These are phyloP conservation scores for Mucor plumbeus DNA, from an alignment of 371 early-diverging fungal genomes.

Conservation along the genomic window DNA sequence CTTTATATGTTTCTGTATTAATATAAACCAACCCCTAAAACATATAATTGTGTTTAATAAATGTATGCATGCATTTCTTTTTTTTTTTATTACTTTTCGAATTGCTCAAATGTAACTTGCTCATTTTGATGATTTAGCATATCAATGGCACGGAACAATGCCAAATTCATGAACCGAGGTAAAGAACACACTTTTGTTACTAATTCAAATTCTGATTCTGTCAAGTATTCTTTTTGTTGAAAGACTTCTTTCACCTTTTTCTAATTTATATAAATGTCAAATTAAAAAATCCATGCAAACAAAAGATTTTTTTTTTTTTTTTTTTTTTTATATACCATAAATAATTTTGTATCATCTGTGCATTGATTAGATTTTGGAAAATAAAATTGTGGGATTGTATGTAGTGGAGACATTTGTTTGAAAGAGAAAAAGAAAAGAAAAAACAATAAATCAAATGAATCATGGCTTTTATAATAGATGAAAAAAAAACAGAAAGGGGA, in stretches of 20 bases:
- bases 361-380: not conserved
- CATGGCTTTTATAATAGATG: not conserved
- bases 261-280: not conserved
- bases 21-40: not conserved
- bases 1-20: not conserved
- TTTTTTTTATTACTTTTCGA: conserved; percentile 5
- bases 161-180: conserved; percentile 65
- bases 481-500: not conserved
- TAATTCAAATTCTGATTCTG: conserved; percentile 50
- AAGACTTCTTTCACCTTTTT: not conserved
- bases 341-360: not conserved
- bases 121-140: conserved; percentile 29
- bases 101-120: conserved; percentile 31
- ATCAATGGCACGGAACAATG: conserved; percentile 58
- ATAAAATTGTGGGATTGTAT: not conserved
- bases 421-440: not conserved
- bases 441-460: not conserved
- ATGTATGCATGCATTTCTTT: too few relatives aligned
- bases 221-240: conserved; percentile 18
- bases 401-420: not conserved
- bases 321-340: conserved; percentile 5
- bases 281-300: too few relatives aligned
- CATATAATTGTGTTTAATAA: not conserved
- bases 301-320: too few relatives aligned
- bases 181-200: conserved; percentile 59